Conservation (phyloP, 768 basidiomycete species). For the Cyathus striatus region DNA sequence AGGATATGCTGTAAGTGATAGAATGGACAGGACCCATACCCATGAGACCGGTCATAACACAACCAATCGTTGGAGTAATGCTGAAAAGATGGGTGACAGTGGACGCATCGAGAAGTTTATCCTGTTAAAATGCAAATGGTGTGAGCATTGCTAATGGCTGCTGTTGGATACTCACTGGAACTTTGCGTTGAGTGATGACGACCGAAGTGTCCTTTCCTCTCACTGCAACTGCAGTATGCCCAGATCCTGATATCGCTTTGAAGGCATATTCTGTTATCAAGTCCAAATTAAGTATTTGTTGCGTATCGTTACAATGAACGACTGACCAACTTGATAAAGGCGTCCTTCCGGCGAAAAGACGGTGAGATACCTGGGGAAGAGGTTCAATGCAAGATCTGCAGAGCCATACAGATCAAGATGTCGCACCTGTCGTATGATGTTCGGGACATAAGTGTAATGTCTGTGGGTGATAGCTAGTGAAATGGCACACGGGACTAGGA, state of each 20-base stretch:
- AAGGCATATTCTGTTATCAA: conserved; percentile 85
- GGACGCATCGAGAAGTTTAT: conserved; percentile 92
- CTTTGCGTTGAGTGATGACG: conserved; percentile 97
- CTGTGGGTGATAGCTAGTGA: no score
- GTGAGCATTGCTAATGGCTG: not conserved
- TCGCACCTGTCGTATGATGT: conserved; percentile 87
- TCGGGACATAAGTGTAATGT: conserved; percentile 66
- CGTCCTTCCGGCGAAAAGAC: conserved; percentile 97
- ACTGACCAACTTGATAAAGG: conserved; percentile 95
- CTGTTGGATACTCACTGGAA: conserved; percentile 64
- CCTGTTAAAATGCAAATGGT: conserved; percentile 40
- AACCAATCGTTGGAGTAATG: conserved; percentile 94
- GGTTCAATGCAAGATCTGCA: conserved; percentile 1
- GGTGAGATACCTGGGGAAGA: conserved; percentile 71
- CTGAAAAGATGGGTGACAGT: conserved; percentile 95
- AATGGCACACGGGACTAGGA: no score
- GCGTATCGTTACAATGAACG: not conserved
- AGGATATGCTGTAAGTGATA: no score
- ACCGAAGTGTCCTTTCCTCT: conserved; percentile 93
- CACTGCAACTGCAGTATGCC: conserved; percentile 90
- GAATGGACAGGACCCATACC: conserved; percentile 66
- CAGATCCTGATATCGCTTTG: conserved; percentile 97
- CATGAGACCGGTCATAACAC: conserved; percentile 96
- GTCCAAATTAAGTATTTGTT: not conserved
- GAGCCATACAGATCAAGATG: not conserved